These are phyloP conservation scores for Apophysomyces trapeziformis DNA, from an alignment of 371 early-diverging fungal species.

Conservation along the genomic window DNA sequence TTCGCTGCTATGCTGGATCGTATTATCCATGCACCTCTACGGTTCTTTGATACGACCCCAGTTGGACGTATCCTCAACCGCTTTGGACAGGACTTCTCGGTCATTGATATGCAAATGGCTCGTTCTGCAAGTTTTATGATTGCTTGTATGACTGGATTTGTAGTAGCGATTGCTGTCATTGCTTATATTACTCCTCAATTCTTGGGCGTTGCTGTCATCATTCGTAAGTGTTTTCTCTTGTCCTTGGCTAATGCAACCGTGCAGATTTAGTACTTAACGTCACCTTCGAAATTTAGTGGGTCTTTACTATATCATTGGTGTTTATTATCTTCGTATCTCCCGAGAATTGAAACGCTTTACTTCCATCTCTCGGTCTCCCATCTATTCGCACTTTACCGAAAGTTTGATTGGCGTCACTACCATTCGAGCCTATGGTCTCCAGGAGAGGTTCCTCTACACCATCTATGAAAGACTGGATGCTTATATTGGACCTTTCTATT, in stretches of 20 bases:
- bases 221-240: not conserved
- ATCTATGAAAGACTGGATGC: constrained; percentile 62
- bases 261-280: not conserved
- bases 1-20: constrained; percentile 59
- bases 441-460: constrained; percentile 60
- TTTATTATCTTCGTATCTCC: constrained; percentile 70
- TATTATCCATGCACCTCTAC: constrained; percentile 70
- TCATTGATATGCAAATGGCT: constrained; percentile 44
- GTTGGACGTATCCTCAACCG: constrained; percentile 90
- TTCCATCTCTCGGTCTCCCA: constrained; percentile 74
- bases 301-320: constrained; percentile 47
- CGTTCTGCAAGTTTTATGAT: constrained; percentile 35
- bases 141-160: constrained; percentile 46
- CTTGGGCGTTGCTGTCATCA: constrained; percentile 35
- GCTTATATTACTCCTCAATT: constrained; percentile 65
- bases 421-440: constrained; percentile 74
- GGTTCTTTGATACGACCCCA: constrained; percentile 94
- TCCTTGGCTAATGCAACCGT: not conserved
- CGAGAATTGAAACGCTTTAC: constrained; percentile 84
- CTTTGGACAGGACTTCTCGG: constrained; percentile 68
- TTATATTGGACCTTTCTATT: constrained; percentile 78
- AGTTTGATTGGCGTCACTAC: constrained; percentile 67
- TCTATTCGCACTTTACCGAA: constrained; percentile 78
- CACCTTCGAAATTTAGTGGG: constrained; percentile 13
- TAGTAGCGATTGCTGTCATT: constrained; percentile 66